phyloP scores from a whole-genome alignment of 345 rosid genomes.

The Cardamine occulta region DNA sequence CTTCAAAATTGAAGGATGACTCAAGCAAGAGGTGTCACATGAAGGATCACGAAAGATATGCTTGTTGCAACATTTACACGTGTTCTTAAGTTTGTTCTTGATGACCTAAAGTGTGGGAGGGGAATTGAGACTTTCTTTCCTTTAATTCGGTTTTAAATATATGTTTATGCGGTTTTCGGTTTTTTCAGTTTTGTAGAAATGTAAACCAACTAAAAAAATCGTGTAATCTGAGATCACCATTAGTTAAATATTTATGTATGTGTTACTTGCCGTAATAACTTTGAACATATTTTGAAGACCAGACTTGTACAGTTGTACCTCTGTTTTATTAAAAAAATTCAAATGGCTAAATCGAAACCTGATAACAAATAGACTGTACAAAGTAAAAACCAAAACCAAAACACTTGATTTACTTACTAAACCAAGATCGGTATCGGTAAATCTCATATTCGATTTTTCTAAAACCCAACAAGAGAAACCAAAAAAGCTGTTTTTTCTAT shows the following conservation, averaged over 20 bases:
- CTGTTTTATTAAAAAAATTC: not conserved
- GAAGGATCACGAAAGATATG: constrained; percentile 37
- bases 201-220: not conserved
- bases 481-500: not conserved
- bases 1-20: constrained; percentile 9
- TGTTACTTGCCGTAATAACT: not conserved
- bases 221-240: not conserved
- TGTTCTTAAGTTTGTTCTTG: not conserved
- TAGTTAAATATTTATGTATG: not conserved
- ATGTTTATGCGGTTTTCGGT: not conserved
- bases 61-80: constrained; percentile 16
- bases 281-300: not conserved
- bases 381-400: not conserved
- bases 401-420: not conserved
- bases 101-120: not conserved
- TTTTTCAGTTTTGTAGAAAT: not conserved
- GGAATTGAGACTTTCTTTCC: not conserved
- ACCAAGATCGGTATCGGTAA: not conserved
- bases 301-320: not conserved
- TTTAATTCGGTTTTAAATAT: constrained; percentile 2
- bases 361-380: not conserved
- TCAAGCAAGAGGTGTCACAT: constrained; percentile 31
- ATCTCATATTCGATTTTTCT: not conserved
- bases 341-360: not conserved
- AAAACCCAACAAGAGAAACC: not conserved